A percentile compares a stretch with the other conserved stretches of the same genome.
These are phyloP conservation scores for Aspergillus melleus DNA, from an alignment of 2,329 filamentous ascomycete species.

Conservation along the genomic window DNA sequence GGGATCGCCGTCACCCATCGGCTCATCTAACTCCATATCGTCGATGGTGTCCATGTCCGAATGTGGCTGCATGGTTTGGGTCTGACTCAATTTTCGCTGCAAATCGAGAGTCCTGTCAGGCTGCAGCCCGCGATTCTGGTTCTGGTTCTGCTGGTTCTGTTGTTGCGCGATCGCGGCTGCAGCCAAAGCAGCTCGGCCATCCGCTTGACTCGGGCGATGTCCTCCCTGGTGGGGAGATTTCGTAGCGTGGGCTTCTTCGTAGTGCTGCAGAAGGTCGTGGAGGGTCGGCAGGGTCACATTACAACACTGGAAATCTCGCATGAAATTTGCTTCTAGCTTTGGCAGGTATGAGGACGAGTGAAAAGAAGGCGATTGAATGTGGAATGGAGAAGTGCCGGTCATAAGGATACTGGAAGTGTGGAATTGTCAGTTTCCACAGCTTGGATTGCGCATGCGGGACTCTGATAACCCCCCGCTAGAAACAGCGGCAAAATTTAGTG, in stretches of 20 bases:
- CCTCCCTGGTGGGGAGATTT: constrained; percentile 53
- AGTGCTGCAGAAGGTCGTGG: constrained; percentile 93
- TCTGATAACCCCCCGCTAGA: background rate
- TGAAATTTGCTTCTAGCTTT: constrained; percentile 95
- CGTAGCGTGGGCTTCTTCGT: constrained; percentile 89
- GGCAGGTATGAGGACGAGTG: constrained; percentile 96
- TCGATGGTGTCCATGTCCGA: constrained; percentile 79
- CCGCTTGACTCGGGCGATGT: constrained; percentile 52
- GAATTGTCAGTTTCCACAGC: constrained; percentile 3
- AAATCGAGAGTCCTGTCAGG: constrained; percentile 36
- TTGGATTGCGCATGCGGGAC: background rate
- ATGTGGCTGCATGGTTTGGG: constrained; percentile 31
- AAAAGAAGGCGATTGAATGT: constrained; percentile 87
- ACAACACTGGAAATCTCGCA: constrained; percentile 96
- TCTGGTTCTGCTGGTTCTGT: constrained; percentile 47
- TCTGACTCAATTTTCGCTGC: constrained; percentile 40
- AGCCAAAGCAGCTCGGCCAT: constrained; percentile 53
- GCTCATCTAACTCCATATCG: constrained; percentile 96
- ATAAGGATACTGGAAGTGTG: constrained; percentile 74
- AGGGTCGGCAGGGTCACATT: constrained; percentile 84
- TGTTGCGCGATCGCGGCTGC: constrained; percentile 51
- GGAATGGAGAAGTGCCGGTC: constrained; percentile 92
- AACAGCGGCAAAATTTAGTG: constrained; percentile 21
- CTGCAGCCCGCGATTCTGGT: constrained; percentile 35
- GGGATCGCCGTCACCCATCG: constrained; percentile 54